These are phyloP conservation scores for Pichia kluyveri DNA, from an alignment of 805 yeast species.

Conservation along the genomic window DNA sequence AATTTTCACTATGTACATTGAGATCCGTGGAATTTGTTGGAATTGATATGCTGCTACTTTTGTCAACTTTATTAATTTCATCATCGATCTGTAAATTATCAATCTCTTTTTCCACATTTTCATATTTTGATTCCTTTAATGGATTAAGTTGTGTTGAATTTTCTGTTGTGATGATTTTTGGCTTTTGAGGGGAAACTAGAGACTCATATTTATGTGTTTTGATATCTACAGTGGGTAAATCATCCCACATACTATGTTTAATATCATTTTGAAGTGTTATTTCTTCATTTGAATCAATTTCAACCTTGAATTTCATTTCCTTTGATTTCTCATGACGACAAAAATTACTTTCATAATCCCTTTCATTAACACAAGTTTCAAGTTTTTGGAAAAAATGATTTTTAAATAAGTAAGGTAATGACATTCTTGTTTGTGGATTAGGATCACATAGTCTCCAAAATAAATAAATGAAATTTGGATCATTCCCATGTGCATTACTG, in stretches of 20 bases:
- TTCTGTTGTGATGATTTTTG: background rate
- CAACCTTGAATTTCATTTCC: conserved; percentile 4
- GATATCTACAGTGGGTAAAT: background rate
- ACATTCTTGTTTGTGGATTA: conserved; percentile 41
- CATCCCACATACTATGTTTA: conserved; percentile 6
- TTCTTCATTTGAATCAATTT: conserved; percentile 5
- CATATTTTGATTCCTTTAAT: background rate
- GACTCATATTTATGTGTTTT: background rate
- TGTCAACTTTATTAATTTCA: background rate
- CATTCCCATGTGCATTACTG: conserved; percentile 15
- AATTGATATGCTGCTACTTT: background rate
- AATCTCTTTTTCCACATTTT: background rate
- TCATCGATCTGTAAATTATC: background rate
- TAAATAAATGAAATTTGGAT: conserved; percentile 13
- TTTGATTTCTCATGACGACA: conserved; percentile 10
- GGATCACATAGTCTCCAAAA: conserved; percentile 72
- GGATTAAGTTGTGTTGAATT: background rate
- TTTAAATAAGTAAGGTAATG: conserved; percentile 41
- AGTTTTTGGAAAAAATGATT: conserved; percentile 58
- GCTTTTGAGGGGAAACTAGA: background rate
- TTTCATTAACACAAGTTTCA: conserved; percentile 52
- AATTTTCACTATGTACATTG: background rate
- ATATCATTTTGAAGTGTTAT: conserved; percentile 4
- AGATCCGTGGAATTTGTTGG: background rate
- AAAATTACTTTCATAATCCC: conserved; percentile 19